These are phyloP conservation scores for Panaeolus papilionaceus DNA, from an alignment of 768 basidiomycete species.

Conservation along the genomic window DNA sequence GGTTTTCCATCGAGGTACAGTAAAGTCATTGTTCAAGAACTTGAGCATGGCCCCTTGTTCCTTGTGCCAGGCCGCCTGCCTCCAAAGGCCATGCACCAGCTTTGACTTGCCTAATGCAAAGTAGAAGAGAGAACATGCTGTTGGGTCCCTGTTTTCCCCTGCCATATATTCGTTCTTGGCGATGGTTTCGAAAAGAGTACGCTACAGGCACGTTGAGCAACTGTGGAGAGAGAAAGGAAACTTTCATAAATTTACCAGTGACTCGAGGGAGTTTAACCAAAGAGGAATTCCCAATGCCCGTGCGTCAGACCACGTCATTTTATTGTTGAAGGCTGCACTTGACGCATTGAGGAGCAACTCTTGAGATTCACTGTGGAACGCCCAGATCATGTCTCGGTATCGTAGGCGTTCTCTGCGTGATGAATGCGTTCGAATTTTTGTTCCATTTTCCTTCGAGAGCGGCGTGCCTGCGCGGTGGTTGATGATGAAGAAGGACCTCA, in stretches of 20 bases:
- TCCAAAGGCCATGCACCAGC: constrained; percentile 94
- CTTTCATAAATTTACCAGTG: constrained; percentile 61
- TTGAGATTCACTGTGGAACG: constrained; percentile 94
- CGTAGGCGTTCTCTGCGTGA: constrained; percentile 79
- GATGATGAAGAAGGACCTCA: constrained; percentile 90
- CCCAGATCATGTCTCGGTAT: constrained; percentile 97
- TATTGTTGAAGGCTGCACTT: constrained; percentile 74
- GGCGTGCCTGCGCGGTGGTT: constrained; percentile 60
- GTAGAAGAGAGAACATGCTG: constrained; percentile 88
- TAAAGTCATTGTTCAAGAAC: constrained; percentile 92
- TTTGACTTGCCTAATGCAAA: constrained; percentile 94
- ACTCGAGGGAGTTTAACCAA: constrained; percentile 84
- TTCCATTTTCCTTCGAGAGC: constrained; percentile 40
- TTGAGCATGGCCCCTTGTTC: constrained; percentile 91
- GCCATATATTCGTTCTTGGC: constrained; percentile 94
- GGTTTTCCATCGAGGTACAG: constrained; percentile 82
- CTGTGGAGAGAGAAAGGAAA: neutral
- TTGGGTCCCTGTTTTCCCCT: constrained; percentile 88
- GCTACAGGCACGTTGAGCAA: constrained; percentile 48
- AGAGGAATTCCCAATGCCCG: constrained; percentile 84
- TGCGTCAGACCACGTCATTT: constrained; percentile 92
- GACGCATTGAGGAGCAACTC: constrained; percentile 79
- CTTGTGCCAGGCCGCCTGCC: constrained; percentile 92
- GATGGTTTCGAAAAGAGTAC: constrained; percentile 81
- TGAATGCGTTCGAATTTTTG: constrained; percentile 46